phyloP scores from a whole-genome alignment of 164 flowering plant species.

The Vitis cinerea region DNA sequence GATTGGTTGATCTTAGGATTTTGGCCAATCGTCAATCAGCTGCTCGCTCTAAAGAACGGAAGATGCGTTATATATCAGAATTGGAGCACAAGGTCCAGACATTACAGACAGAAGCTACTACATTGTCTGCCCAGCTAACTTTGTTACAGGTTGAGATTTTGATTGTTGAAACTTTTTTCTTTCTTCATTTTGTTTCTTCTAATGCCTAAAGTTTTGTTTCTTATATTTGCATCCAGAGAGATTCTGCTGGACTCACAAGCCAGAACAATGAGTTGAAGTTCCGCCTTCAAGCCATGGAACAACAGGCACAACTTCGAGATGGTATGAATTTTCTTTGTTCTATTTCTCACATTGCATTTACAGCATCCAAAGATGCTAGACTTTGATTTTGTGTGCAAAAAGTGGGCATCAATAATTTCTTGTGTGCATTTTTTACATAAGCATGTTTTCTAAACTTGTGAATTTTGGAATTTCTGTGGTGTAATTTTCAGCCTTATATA shows the following conservation, averaged over 20 bases:
- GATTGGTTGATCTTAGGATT: conserved; percentile 49
- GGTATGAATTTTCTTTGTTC: conserved; percentile 29
- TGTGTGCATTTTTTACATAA: no score
- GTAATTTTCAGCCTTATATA: no score
- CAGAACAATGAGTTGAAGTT: conserved; percentile 65
- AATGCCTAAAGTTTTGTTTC: not conserved
- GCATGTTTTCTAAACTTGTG: no score
- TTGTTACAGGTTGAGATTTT: conserved; percentile 63
- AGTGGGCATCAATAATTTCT: no score
- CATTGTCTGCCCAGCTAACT: conserved; percentile 93
- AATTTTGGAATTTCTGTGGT: no score
- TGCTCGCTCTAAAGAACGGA: conserved; percentile 96
- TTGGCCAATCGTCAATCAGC: conserved; percentile 99
- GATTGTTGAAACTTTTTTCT: not conserved
- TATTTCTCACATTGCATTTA: not conserved
- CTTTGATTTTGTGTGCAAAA: not conserved
- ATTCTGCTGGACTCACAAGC: conserved; percentile 52
- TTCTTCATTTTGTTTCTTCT: conserved; percentile 2
- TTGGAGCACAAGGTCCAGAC: conserved; percentile 98
- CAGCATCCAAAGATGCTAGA: no score
- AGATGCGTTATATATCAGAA: conserved; percentile 92
- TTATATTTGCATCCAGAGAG: conserved; percentile 38
- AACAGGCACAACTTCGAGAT: conserved; percentile 76
- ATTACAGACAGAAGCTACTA: conserved; percentile 94
- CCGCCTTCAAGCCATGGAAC: conserved; percentile 77